These are phyloP conservation scores for Crotalaria pallida DNA, from an alignment of 306 rosid genomes.

Conservation along the genomic window DNA sequence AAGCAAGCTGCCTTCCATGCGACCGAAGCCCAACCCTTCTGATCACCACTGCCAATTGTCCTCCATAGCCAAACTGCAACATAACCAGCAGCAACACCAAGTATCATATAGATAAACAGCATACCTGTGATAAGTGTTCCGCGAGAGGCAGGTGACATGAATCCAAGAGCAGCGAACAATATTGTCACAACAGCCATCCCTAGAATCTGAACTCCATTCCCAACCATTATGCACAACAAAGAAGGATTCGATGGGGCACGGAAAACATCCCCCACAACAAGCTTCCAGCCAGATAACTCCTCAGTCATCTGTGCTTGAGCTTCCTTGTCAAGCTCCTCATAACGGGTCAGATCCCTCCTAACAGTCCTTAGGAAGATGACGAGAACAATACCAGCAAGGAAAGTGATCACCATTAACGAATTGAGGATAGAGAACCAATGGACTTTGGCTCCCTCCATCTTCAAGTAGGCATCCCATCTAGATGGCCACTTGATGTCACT, in stretches of 20 bases:
- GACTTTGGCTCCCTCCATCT: constrained; percentile 96
- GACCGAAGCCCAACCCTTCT: constrained; percentile 76
- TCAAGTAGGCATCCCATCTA: constrained; percentile 97
- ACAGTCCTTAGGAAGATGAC: constrained; percentile 93
- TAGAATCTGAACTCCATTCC: constrained; percentile 91
- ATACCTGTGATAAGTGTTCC: constrained; percentile 91
- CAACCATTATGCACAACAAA: constrained; percentile 84
- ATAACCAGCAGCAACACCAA: constrained; percentile 90
- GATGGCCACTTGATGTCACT: constrained; percentile 98
- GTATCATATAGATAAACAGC: constrained; percentile 87
- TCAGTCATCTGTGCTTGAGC: constrained; percentile 99
- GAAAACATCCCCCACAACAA: constrained; percentile 96
- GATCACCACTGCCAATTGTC: constrained; percentile 68
- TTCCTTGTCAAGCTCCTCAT: constrained; percentile 97
- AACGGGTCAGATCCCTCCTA: constrained; percentile 82
- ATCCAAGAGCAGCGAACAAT: constrained; percentile 92
- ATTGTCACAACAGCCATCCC: constrained; percentile 98
- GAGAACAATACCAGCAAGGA: constrained; percentile 92
- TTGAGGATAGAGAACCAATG: constrained; percentile 97
- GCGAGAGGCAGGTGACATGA: constrained; percentile 98
- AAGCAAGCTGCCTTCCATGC: constrained; percentile 88
- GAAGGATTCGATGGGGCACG: constrained; percentile 76
- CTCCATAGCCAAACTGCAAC: constrained; percentile 94
- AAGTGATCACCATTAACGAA: constrained; percentile 92
- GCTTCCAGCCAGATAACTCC: constrained; percentile 97